Percentiles rank a stretch among this genome's conserved stretches.
Evolutionary conservation across 2,329 filamentous ascomycete genomes (phyloP).

Genomic region (Botrytis squamosa): DNA sequence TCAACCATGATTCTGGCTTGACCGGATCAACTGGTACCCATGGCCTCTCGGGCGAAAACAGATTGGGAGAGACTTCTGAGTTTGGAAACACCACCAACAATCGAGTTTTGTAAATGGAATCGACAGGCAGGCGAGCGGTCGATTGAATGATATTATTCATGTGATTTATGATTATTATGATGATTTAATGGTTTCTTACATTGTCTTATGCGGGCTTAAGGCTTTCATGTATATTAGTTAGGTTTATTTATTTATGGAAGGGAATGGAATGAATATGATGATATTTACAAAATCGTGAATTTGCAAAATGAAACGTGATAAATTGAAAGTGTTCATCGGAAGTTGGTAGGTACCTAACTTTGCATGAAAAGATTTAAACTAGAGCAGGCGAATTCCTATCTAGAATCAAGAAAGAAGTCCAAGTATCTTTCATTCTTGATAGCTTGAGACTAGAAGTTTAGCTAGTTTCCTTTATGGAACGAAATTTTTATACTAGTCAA

Average conservation of each 20-base stretch:
- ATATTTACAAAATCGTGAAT: background rate
- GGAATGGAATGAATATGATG: background rate
- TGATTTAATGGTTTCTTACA: background rate
- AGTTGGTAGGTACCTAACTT: background rate
- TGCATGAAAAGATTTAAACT: background rate
- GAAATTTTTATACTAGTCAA: background rate
- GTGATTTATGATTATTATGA: conserved; percentile 7
- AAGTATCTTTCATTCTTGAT: background rate
- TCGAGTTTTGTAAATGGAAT: background rate
- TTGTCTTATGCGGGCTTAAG: background rate
- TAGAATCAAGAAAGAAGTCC: background rate
- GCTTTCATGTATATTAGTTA: conserved; percentile 8
- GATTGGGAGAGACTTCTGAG: conserved; percentile 22
- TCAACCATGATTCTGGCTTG: background rate
- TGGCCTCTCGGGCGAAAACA: conserved; percentile 19
- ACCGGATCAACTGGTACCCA: background rate
- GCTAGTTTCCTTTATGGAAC: background rate
- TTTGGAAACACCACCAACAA: conserved; percentile 22
- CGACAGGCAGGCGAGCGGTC: background rate
- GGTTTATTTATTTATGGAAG: background rate
- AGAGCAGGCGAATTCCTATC: background rate
- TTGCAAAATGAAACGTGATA: background rate
- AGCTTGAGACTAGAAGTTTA: background rate
- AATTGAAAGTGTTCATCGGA: background rate
- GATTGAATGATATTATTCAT: background rate